These are phyloP conservation scores for Apophysomyces ossiformis DNA, from an alignment of 371 early-diverging fungal genomes.

Conservation along the genomic window DNA sequence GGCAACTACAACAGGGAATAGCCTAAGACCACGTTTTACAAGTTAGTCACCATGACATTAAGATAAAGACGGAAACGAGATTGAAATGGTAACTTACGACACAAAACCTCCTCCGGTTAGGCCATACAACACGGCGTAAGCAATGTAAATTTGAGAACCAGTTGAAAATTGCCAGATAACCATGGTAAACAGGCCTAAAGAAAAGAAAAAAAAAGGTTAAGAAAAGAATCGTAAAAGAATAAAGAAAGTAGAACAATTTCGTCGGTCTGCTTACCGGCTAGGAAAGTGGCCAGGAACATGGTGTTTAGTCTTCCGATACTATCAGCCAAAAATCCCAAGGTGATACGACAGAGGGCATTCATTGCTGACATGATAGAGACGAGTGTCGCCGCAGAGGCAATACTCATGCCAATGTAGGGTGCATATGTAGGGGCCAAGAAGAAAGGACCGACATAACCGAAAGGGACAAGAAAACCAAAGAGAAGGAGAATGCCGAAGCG, in stretches of 20 bases:
- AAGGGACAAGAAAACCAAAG: neutral
- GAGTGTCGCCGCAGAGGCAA: constrained; percentile 13
- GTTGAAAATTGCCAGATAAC: constrained; percentile 68
- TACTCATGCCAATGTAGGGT: constrained; percentile 7
- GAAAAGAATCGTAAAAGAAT: too few relatives aligned
- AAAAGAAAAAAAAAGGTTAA: too few relatives aligned
- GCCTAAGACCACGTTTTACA: neutral
- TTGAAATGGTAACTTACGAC: constrained; percentile 15
- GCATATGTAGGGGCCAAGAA: constrained; percentile 25
- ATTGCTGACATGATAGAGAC: constrained; percentile 29
- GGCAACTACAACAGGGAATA: constrained; percentile 53
- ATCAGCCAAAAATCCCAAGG: constrained; percentile 21
- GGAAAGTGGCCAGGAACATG: constrained; percentile 43
- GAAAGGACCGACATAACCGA: constrained; percentile 16
- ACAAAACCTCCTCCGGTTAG: constrained; percentile 60
- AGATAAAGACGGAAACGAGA: neutral
- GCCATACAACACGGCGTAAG: constrained; percentile 51
- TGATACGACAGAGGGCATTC: constrained; percentile 25
- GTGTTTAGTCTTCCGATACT: constrained; percentile 21
- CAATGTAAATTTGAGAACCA: constrained; percentile 36
- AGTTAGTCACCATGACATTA: neutral
- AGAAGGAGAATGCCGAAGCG: constrained; percentile 10
- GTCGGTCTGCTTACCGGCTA: constrained; percentile 30
- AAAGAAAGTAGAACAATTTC: too few relatives aligned
- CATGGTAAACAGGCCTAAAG: constrained; percentile 52